Evolutionary conservation across 495 filamentous ascomycete species (phyloP).

Genomic region (Hypoxylon perforatum): DNA sequence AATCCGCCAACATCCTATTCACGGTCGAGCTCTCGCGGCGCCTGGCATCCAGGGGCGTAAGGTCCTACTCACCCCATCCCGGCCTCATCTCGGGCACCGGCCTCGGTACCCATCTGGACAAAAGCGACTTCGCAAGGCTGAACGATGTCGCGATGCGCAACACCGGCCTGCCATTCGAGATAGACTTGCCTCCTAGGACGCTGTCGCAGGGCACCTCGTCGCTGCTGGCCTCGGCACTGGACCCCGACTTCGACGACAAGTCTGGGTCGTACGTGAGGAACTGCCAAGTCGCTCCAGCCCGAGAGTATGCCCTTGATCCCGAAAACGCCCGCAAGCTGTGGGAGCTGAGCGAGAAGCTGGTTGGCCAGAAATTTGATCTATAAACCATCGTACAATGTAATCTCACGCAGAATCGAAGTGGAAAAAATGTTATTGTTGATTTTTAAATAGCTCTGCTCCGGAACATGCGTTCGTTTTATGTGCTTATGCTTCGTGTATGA

Average conservation of each 20-base stretch:
- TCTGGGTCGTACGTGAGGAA: slow-evolving; percentile 48
- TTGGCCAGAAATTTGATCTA: slow-evolving; percentile 48
- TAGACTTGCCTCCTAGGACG: slow-evolving; percentile 14
- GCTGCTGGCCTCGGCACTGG: slow-evolving; percentile 36
- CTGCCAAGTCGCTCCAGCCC: slow-evolving; percentile 42
- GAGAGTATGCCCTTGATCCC: slow-evolving; percentile 48
- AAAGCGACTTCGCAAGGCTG: slow-evolving; percentile 30
- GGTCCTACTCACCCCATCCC: slow-evolving; percentile 55
- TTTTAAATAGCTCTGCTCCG: background rate
- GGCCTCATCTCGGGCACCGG: slow-evolving; percentile 50
- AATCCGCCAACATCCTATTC: slow-evolving; percentile 71
- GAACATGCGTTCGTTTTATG: background rate
- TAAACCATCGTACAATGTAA: background rate
- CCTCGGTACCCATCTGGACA: slow-evolving; percentile 34
- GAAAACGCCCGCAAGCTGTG: slow-evolving; percentile 54
- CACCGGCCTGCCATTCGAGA: slow-evolving; percentile 31
- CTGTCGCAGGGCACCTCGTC: slow-evolving; percentile 18
- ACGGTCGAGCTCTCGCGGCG: slow-evolving; percentile 58
- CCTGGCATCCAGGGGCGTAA: slow-evolving; percentile 43
- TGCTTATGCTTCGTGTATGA: too few relatives aligned
- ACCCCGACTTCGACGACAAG: slow-evolving; percentile 30
- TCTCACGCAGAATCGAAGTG: background rate
- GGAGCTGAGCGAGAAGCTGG: slow-evolving; percentile 54
- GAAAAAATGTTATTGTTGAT: background rate
- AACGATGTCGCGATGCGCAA: slow-evolving; percentile 45